Conservation (phyloP, 441 rosid species). For the Melastoma candidum region DNA sequence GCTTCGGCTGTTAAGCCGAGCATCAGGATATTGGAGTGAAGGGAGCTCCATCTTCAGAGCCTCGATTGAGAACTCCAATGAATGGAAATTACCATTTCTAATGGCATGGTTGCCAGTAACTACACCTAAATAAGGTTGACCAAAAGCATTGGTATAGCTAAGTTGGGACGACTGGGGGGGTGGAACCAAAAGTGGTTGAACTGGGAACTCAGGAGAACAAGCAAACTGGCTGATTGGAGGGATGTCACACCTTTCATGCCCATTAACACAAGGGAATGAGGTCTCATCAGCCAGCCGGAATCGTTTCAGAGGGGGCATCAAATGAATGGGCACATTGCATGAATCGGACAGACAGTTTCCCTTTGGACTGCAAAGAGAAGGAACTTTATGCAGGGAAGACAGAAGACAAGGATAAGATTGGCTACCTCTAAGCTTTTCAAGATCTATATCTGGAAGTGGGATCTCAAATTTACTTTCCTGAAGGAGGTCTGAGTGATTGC, state of each 20-base stretch:
- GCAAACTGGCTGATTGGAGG: constrained; percentile 8
- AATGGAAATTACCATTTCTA: constrained; percentile 19
- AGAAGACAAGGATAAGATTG: constrained; percentile 9
- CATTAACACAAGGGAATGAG: constrained; percentile 10
- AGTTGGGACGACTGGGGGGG: constrained; percentile 9
- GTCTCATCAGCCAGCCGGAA: constrained; percentile 9
- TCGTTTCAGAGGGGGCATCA: constrained; percentile 14
- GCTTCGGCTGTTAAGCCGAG: constrained; percentile 13
- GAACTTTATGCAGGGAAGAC: constrained; percentile 5
- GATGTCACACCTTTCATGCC: constrained; percentile 6
- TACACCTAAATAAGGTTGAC: constrained; percentile 7
- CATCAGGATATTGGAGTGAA: constrained; percentile 22
- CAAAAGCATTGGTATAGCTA: not conserved
- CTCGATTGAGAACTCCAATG: constrained; percentile 16
- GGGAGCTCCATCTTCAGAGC: constrained; percentile 27
- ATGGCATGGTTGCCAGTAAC: constrained; percentile 19
- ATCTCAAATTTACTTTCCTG: constrained; percentile 10
- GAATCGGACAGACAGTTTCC: not conserved
- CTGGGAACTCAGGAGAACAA: not conserved
- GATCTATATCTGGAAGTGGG: constrained; percentile 12
- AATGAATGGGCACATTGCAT: constrained; percentile 9
- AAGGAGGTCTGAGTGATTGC: constrained; percentile 7
- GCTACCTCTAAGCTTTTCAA: constrained; percentile 12
- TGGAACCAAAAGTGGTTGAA: constrained; percentile 10
- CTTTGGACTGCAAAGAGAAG: constrained; percentile 7